Evolutionary conservation across 2,329 filamentous ascomycete species (phyloP).

Genomic region (Colletotrichum zoysiae): DNA sequence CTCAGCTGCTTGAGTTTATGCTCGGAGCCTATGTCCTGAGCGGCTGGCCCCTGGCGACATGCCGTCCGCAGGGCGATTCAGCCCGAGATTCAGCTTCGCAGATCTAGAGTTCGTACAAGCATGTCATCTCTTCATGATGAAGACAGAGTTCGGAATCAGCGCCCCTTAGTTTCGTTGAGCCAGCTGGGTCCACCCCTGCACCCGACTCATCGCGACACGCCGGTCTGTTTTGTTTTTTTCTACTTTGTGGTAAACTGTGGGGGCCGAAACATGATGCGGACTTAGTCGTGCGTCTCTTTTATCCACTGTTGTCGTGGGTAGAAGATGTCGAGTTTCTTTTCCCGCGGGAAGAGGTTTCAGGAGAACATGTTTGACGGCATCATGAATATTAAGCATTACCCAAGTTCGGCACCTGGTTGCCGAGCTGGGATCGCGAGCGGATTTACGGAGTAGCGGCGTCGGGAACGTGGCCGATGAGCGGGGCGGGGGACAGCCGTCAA

Average conservation of each 20-base stretch:
- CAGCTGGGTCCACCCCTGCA: neutral
- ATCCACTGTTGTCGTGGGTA: neutral
- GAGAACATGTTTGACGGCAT: neutral
- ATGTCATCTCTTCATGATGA: too few relatives aligned
- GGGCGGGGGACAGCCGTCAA: neutral
- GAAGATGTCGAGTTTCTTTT: slow-evolving; percentile 12
- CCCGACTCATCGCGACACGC: neutral
- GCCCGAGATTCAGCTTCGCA: too few relatives aligned
- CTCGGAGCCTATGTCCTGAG: neutral
- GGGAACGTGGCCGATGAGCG: neutral
- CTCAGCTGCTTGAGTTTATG: neutral
- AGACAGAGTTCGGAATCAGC: neutral
- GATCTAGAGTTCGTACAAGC: too few relatives aligned
- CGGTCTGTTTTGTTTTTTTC: neutral
- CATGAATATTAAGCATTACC: neutral
- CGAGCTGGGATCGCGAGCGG: neutral
- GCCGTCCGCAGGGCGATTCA: neutral
- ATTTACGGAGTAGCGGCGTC: neutral
- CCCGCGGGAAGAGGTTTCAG: neutral
- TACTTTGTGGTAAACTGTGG: too few relatives aligned
- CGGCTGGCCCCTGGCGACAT: neutral
- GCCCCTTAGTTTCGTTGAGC: too few relatives aligned
- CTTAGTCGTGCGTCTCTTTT: neutral
- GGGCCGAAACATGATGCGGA: neutral
- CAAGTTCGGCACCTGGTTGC: neutral